Evolutionary conservation across 2,329 filamentous ascomycete genomes (phyloP).

Genomic region (Fusarium illudens): DNA sequence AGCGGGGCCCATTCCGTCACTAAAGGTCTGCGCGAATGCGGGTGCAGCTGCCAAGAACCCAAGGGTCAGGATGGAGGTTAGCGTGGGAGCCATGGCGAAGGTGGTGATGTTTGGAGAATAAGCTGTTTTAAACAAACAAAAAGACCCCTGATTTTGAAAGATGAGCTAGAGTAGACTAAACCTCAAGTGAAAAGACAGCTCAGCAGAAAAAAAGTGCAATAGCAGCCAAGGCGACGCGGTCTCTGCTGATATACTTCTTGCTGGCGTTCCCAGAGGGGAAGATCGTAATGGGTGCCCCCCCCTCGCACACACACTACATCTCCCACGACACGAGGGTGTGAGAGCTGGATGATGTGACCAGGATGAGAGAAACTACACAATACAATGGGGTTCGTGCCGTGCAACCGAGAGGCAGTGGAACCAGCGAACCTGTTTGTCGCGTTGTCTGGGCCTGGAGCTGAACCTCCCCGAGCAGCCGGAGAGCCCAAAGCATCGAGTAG

Average conservation of each 20-base stretch:
- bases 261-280: neutral
- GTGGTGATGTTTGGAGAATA: neutral
- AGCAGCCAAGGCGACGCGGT: neutral
- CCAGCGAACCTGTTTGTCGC: conserved; percentile 2
- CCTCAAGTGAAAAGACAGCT: neutral
- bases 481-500: neutral
- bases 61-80: neutral
- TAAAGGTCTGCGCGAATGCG: neutral
- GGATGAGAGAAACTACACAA: neutral
- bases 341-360: neutral
- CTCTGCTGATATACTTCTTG: neutral
- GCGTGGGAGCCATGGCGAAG: neutral
- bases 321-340: neutral
- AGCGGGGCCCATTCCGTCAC: conserved; percentile 10
- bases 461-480: neutral
- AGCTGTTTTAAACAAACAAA: neutral
- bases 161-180: neutral
- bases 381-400: conserved; percentile 1
- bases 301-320: neutral
- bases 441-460: neutral
- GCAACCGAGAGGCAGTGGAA: neutral
- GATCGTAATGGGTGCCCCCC: neutral
- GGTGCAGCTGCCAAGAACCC: neutral
- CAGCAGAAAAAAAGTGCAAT: neutral
- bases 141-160: neutral